These are phyloP conservation scores for Acacia pycnantha DNA, from an alignment of 331 rosid species.

Conservation along the genomic window DNA sequence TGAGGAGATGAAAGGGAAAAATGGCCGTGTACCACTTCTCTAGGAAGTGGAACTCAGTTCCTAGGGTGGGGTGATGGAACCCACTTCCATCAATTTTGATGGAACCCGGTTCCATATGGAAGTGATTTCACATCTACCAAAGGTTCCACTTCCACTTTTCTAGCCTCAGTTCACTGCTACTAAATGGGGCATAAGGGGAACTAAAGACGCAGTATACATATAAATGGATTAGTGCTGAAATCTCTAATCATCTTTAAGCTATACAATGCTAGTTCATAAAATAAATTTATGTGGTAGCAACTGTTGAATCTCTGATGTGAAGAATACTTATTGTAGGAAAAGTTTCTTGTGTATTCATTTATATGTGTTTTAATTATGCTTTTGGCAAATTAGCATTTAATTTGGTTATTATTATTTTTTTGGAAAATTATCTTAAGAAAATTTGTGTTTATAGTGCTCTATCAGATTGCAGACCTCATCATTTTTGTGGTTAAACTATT, in stretches of 20 bases:
- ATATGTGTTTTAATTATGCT: not conserved
- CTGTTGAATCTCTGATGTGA: not conserved
- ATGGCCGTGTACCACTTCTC: too few relatives aligned
- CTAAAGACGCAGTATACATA: not conserved
- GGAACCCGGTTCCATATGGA: too few relatives aligned
- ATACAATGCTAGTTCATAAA: not conserved
- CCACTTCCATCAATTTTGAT: too few relatives aligned
- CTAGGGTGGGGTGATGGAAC: too few relatives aligned
- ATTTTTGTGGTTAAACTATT: not conserved
- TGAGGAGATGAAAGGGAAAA: too few relatives aligned
- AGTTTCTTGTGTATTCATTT: too few relatives aligned
- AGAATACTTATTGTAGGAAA: not conserved
- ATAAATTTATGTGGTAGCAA: not conserved
- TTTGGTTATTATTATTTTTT: not conserved
- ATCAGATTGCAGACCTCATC: not conserved
- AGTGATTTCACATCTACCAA: too few relatives aligned
- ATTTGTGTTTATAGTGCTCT: not conserved
- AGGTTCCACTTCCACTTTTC: too few relatives aligned
- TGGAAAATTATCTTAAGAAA: not conserved
- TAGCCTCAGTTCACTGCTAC: too few relatives aligned
- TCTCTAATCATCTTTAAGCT: not conserved
- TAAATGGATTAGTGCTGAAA: not conserved
- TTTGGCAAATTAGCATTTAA: not conserved
- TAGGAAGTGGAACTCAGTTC: too few relatives aligned
- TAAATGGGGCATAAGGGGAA: too few relatives aligned